A percentile compares a stretch with the other conserved stretches of the same genome.
phyloP scores from a whole-genome alignment of 2,329 filamentous ascomycete genomes.

The Alternaria longipes region DNA sequence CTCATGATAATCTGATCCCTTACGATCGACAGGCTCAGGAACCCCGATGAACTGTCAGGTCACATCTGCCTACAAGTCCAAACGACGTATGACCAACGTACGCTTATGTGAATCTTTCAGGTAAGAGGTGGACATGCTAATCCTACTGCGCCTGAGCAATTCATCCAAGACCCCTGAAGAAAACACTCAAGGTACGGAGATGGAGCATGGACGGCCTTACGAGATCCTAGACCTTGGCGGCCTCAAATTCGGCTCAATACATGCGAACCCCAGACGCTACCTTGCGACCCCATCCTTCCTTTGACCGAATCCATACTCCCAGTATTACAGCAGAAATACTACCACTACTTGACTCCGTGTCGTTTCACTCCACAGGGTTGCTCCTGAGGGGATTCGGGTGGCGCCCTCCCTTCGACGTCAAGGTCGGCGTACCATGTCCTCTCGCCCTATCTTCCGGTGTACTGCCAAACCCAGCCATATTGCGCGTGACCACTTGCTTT shows the following conservation, averaged over 20 bases:
- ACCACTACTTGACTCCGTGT: background rate
- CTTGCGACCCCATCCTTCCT: background rate
- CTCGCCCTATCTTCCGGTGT: constrained; percentile 24
- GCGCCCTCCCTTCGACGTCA: constrained; percentile 22
- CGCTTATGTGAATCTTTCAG: background rate
- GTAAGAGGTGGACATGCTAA: background rate
- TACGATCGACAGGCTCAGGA: background rate
- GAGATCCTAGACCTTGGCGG: background rate
- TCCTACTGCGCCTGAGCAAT: background rate
- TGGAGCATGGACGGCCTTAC: background rate
- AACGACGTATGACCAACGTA: background rate
- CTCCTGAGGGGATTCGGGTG: constrained; percentile 37
- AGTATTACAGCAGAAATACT: background rate
- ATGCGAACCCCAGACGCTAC: background rate
- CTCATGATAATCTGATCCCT: background rate
- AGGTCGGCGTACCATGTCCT: constrained; percentile 27
- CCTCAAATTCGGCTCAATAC: background rate
- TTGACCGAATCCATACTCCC: background rate
- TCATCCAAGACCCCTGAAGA: background rate
- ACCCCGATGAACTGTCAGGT: background rate
- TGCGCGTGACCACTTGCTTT: background rate
- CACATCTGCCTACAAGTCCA: background rate
- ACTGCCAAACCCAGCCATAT: constrained; percentile 11
- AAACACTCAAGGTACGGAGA: background rate
- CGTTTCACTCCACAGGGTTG: constrained; percentile 12